phyloP scores from a whole-genome alignment of 2,329 filamentous ascomycete genomes.

The Arthrocladium fulminans region DNA sequence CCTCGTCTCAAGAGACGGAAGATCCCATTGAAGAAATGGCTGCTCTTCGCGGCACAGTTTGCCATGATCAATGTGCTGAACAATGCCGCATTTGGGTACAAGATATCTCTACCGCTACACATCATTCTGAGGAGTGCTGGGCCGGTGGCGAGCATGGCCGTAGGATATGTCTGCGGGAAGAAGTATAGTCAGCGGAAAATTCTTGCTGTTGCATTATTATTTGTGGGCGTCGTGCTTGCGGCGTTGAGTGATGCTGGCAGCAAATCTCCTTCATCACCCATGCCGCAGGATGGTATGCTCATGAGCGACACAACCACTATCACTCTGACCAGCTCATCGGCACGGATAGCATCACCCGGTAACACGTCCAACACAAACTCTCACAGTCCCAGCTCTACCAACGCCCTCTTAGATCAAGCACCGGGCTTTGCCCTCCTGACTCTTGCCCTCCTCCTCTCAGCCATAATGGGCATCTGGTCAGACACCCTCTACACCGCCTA shows the following conservation, averaged over 20 bases:
- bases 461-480: slow-evolving; percentile 90
- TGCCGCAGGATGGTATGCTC: not conserved
- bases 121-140: slow-evolving; percentile 94
- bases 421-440: slow-evolving; percentile 74
- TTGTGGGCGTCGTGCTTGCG: slow-evolving; percentile 73
- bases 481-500: slow-evolving; percentile 81
- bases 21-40: slow-evolving; percentile 77
- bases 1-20: slow-evolving; percentile 57
- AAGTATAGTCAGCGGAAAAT: slow-evolving; percentile 73
- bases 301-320: slow-evolving; percentile 16
- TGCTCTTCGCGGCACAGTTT: slow-evolving; percentile 81
- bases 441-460: slow-evolving; percentile 78
- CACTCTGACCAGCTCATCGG: not conserved
- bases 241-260: slow-evolving; percentile 81
- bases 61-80: slow-evolving; percentile 92
- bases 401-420: slow-evolving; percentile 36
- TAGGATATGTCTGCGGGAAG: slow-evolving; percentile 72
- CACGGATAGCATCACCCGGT: too few species aligned
- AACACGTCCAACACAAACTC: slow-evolving; percentile 16
- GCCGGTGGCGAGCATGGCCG: slow-evolving; percentile 87
- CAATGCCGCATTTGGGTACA: slow-evolving; percentile 95
- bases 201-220: slow-evolving; percentile 71
- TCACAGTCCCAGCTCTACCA: slow-evolving; percentile 24
- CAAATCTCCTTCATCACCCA: slow-evolving; percentile 43
- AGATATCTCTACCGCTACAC: slow-evolving; percentile 91